These are phyloP conservation scores for Colletotrichum filicis DNA, from an alignment of 2,329 filamentous ascomycete species.

Conservation along the genomic window DNA sequence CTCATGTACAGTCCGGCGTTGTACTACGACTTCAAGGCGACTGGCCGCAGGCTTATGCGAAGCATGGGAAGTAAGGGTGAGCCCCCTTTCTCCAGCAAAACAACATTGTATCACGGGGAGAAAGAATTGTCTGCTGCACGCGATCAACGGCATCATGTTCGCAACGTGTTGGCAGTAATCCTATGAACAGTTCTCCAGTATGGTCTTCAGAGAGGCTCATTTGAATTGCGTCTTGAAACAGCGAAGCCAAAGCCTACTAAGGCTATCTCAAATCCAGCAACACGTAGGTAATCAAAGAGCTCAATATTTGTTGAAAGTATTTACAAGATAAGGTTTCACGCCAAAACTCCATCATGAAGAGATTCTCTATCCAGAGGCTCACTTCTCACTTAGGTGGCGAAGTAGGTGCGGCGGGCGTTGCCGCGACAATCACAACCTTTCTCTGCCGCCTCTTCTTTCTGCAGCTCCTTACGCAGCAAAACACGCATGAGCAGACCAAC, in stretches of 20 bases:
- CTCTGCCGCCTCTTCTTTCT: slow-evolving; percentile 14
- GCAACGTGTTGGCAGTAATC: not conserved
- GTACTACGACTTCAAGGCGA: not conserved
- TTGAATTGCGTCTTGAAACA: not conserved
- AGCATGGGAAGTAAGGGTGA: not conserved
- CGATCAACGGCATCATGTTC: not conserved
- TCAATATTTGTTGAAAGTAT: not conserved
- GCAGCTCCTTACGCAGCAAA: slow-evolving; percentile 22
- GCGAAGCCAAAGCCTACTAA: not conserved
- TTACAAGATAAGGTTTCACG: not conserved
- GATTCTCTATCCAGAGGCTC: not conserved
- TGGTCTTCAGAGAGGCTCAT: not conserved
- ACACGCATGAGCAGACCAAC: slow-evolving; percentile 15
- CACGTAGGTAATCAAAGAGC: not conserved
- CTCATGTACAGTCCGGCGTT: not conserved
- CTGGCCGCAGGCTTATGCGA: not conserved
- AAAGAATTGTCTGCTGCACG: not conserved
- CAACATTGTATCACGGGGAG: not conserved
- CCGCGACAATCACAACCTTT: not conserved
- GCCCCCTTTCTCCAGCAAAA: not conserved
- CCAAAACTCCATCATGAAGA: not conserved
- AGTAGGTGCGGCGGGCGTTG: not conserved
- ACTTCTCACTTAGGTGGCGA: not conserved
- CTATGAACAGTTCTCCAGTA: not conserved
- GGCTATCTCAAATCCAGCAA: not conserved